These are phyloP conservation scores for Neovahlkampfia damariscottae DNA, from an alignment of 78 protist genomes.

Conservation along the genomic window DNA sequence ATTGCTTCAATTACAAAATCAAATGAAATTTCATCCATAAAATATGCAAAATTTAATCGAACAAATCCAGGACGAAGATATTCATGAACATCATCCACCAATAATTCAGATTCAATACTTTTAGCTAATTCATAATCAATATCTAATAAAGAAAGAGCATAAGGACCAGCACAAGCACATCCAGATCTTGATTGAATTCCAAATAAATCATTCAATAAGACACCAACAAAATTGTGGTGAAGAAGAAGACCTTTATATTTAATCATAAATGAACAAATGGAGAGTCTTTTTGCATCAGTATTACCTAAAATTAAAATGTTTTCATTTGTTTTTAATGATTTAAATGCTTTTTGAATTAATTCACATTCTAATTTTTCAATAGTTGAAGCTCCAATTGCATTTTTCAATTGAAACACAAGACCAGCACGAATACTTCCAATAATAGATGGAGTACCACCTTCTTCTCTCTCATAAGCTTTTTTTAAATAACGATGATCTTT, in stretches of 20 bases:
- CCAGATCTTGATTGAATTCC: constrained; percentile 86
- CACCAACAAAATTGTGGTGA: constrained; percentile 70
- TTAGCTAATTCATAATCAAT: constrained; percentile 5
- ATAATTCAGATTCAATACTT: constrained; percentile 2
- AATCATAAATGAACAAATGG: constrained; percentile 29
- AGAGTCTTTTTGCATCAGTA: constrained; percentile 2
- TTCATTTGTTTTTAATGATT: background rate
- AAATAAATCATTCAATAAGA: constrained; percentile 82
- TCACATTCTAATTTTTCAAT: background rate
- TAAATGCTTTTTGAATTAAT: background rate
- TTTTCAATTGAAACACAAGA: constrained; percentile 17
- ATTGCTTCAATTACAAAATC: constrained; percentile 37
- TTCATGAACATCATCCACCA: constrained; percentile 8
- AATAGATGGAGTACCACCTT: constrained; percentile 82
- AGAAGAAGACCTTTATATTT: constrained; percentile 10
- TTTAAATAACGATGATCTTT: constrained; percentile 41
- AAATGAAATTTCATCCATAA: constrained; percentile 5
- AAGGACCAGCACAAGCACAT: constrained; percentile 90
- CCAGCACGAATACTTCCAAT: constrained; percentile 73
- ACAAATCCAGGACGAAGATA: constrained; percentile 38
- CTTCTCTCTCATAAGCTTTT: constrained; percentile 64
- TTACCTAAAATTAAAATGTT: constrained; percentile 8
- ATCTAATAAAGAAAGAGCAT: constrained; percentile 58
- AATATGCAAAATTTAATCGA: constrained; percentile 25
- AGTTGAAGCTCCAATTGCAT: background rate